Percentiles rank a stretch among this genome's conserved stretches.
These are phyloP conservation scores for Noccaea bulbosa DNA, from an alignment of 345 rosid species.

Conservation along the genomic window DNA sequence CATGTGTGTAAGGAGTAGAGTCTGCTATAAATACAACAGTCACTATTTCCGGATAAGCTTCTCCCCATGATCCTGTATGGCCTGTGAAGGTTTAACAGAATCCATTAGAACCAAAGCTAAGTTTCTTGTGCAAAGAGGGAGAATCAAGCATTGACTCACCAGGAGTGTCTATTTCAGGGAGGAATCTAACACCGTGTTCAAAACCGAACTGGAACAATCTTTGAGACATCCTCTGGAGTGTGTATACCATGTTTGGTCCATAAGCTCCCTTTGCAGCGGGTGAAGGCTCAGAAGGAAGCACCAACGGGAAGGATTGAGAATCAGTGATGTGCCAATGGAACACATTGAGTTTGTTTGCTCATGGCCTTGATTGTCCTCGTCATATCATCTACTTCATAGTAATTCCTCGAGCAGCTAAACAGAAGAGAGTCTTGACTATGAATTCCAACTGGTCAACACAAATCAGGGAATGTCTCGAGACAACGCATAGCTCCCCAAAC, in stretches of 20 bases:
- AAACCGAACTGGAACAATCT: slow-evolving; percentile 64
- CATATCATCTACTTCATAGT: slow-evolving; percentile 67
- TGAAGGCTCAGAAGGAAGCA: slow-evolving; percentile 76
- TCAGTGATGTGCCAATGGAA: slow-evolving; percentile 94
- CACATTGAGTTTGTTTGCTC: slow-evolving; percentile 82
- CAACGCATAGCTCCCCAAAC: slow-evolving; percentile 92
- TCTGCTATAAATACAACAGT: too few relatives aligned
- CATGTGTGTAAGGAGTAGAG: too few relatives aligned
- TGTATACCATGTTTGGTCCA: slow-evolving; percentile 61
- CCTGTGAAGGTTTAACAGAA: slow-evolving; percentile 36
- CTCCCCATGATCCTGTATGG: slow-evolving; percentile 92
- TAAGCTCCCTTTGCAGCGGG: slow-evolving; percentile 79
- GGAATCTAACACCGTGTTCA: slow-evolving; percentile 76
- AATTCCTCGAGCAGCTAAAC: slow-evolving; percentile 76
- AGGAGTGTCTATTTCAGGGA: slow-evolving; percentile 91
- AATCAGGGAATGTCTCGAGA: slow-evolving; percentile 72
- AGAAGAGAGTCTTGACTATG: slow-evolving; percentile 60
- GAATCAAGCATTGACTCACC: slow-evolving; percentile 46
- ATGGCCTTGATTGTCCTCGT: slow-evolving; percentile 66
- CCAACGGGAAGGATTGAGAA: slow-evolving; percentile 80
- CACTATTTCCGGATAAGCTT: slow-evolving; percentile 81
- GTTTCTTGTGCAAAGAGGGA: slow-evolving; percentile 4
- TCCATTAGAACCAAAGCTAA: slow-evolving; percentile 20
- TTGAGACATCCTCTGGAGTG: slow-evolving; percentile 55
- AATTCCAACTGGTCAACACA: slow-evolving; percentile 53